phyloP scores from a whole-genome alignment of 2,329 filamentous ascomycete genomes.

The Pyrenochaeta sp. region DNA sequence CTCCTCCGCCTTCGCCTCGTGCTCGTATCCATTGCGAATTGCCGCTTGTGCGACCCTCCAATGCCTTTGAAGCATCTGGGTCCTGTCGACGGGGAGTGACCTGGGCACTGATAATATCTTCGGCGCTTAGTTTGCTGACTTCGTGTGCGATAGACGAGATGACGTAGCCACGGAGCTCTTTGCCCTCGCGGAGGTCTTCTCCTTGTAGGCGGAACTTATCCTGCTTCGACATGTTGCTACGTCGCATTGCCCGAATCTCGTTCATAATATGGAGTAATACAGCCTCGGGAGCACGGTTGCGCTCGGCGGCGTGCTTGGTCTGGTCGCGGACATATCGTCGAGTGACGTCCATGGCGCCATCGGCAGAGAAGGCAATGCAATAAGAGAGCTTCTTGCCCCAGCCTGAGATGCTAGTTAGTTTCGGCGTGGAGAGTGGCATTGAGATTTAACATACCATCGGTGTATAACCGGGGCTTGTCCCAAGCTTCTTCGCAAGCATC shows the following conservation, averaged over 20 bases:
- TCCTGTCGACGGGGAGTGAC: conserved; percentile 45
- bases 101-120: conserved; percentile 45
- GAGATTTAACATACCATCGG: conserved; percentile 69
- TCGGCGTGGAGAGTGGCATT: neutral
- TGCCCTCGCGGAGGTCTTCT: conserved; percentile 78
- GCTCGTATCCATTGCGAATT: conserved; percentile 48
- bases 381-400: conserved; percentile 98
- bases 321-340: conserved; percentile 74
- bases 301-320: conserved; percentile 73
- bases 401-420: conserved; percentile 55
- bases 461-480: conserved; percentile 92
- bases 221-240: conserved; percentile 84
- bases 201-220: conserved; percentile 83
- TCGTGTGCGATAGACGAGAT: conserved; percentile 77
- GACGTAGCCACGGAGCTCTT: conserved; percentile 77
- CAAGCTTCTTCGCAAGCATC: conserved; percentile 94
- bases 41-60: conserved; percentile 54
- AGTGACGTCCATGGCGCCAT: conserved; percentile 77
- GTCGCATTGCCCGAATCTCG: conserved; percentile 86
- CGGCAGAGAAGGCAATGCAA: conserved; percentile 94
- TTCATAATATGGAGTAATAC: conserved; percentile 90
- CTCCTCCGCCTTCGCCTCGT: conserved; percentile 47
- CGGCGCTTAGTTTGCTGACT: conserved; percentile 72
- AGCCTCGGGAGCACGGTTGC: conserved; percentile 84
- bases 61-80: conserved; percentile 57